phyloP scores from a whole-genome alignment of 2,329 filamentous ascomycete genomes.

The Ploettnerulaceae sp. region DNA sequence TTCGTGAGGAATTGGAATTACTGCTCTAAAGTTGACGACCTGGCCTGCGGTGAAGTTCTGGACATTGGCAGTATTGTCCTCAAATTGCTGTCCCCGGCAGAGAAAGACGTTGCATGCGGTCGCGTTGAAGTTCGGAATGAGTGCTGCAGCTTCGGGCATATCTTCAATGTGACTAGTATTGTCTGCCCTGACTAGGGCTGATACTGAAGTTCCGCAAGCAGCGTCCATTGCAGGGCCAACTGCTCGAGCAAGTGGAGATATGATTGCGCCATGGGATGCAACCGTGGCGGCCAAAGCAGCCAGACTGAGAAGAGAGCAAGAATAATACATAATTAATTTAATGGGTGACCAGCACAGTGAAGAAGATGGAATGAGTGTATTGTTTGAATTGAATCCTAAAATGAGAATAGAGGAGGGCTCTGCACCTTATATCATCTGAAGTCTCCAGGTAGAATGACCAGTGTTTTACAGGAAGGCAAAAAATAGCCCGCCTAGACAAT shows the following conservation, averaged over 20 bases:
- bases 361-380: constrained; percentile 4
- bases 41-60: constrained; percentile 42
- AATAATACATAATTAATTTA: constrained; percentile 8
- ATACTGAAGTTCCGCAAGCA: constrained; percentile 41
- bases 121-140: constrained; percentile 25
- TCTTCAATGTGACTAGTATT: constrained; percentile 32
- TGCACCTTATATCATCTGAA: constrained; percentile 4
- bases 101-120: constrained; percentile 40
- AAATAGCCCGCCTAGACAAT: background rate
- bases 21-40: constrained; percentile 39
- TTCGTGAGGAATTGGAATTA: constrained; percentile 45
- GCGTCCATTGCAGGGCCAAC: constrained; percentile 40
- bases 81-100: constrained; percentile 44
- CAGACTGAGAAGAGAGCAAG: constrained; percentile 3
- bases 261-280: constrained; percentile 43
- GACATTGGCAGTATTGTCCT: constrained; percentile 40
- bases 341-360: constrained; percentile 21
- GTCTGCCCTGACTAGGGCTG: constrained; percentile 29
- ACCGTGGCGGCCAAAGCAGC: constrained; percentile 27
- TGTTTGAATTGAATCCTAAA: background rate
- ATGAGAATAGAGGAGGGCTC: background rate
- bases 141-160: constrained; percentile 35
- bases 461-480: background rate
- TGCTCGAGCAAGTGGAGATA: constrained; percentile 37
- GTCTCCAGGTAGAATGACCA: background rate